A percentile compares a stretch with the other conserved stretches of the same genome.
phyloP scores from a whole-genome alignment of 1,284 basidiomycete genomes.

The Takashimella tepidaria region DNA sequence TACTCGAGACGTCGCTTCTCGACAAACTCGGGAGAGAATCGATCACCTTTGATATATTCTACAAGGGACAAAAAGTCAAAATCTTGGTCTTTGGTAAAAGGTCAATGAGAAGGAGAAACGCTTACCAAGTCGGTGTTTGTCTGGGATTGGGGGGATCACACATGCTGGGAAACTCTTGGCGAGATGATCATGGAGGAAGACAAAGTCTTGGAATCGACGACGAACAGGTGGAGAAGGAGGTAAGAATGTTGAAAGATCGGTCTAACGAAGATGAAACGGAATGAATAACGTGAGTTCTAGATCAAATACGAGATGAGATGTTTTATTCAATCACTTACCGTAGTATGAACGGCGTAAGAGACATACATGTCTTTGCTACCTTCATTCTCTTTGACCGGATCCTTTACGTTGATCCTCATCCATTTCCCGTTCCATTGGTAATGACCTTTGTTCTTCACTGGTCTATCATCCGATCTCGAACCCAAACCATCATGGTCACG shows the following conservation, averaged over 20 bases:
- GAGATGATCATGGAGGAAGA: constrained; percentile 84
- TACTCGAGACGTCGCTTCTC: constrained; percentile 85
- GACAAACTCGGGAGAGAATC: constrained; percentile 95
- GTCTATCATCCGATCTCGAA: neutral
- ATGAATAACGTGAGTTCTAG: neutral
- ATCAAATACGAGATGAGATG: neutral
- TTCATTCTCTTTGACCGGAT: constrained; percentile 90
- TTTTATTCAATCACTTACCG: constrained; percentile 55
- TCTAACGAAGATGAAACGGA: constrained; percentile 25
- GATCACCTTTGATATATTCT: constrained; percentile 97
- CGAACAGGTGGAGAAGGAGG: constrained; percentile 64
- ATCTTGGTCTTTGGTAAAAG: neutral
- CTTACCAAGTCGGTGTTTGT: constrained; percentile 90
- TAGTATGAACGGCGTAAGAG: constrained; percentile 84
- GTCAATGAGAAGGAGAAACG: constrained; percentile 11
- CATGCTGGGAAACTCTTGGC: constrained; percentile 91
- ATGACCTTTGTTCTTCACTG: constrained; percentile 9
- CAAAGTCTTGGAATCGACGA: constrained; percentile 94
- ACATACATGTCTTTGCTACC: constrained; percentile 96
- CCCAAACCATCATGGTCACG: neutral
- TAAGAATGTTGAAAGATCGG: constrained; percentile 38
- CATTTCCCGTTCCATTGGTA: constrained; percentile 71
- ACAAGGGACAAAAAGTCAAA: constrained; percentile 10
- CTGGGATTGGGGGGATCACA: constrained; percentile 90
- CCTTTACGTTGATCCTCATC: constrained; percentile 76